Conservation (phyloP, 306 rosid species). For the Delonix regia region DNA sequence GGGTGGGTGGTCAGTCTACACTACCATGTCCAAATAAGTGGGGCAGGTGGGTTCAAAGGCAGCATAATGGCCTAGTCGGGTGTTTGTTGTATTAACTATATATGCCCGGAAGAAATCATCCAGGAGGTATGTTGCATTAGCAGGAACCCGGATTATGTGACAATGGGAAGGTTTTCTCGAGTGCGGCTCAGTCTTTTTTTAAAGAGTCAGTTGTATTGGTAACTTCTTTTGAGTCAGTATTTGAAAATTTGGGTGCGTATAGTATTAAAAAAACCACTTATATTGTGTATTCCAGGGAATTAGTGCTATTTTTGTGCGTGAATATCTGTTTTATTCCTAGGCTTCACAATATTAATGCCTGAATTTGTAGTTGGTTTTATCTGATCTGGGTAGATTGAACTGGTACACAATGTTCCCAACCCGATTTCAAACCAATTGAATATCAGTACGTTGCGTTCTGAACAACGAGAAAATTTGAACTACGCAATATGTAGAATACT, state of each 20-base stretch:
- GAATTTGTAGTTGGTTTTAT: neutral
- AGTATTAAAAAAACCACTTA: slow-evolving; percentile 39
- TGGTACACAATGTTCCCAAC: too few species aligned
- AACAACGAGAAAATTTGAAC: too few species aligned
- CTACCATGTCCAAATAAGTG: slow-evolving; percentile 62
- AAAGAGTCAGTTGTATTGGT: slow-evolving; percentile 57
- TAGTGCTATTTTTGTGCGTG: slow-evolving; percentile 38
- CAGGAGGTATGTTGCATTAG: slow-evolving; percentile 49
- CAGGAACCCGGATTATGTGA: slow-evolving; percentile 43
- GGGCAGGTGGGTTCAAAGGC: slow-evolving; percentile 53
- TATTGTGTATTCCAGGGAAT: slow-evolving; percentile 43
- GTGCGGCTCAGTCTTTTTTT: slow-evolving; percentile 46
- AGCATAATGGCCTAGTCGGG: slow-evolving; percentile 50
- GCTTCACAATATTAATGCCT: neutral
- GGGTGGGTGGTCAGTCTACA: slow-evolving; percentile 63
- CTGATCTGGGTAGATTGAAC: neutral
- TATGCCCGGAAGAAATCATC: slow-evolving; percentile 46
- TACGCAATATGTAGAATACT: too few species aligned
- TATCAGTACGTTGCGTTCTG: too few species aligned
- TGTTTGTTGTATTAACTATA: slow-evolving; percentile 33
- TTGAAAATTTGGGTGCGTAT: slow-evolving; percentile 60
- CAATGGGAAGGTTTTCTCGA: slow-evolving; percentile 49
- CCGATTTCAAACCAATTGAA: too few species aligned
- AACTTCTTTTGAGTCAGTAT: slow-evolving; percentile 48
- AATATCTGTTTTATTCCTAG: neutral